These are phyloP conservation scores for Paxillus ammoniavirescens DNA, from an alignment of 768 basidiomycete genomes.

Conservation along the genomic window DNA sequence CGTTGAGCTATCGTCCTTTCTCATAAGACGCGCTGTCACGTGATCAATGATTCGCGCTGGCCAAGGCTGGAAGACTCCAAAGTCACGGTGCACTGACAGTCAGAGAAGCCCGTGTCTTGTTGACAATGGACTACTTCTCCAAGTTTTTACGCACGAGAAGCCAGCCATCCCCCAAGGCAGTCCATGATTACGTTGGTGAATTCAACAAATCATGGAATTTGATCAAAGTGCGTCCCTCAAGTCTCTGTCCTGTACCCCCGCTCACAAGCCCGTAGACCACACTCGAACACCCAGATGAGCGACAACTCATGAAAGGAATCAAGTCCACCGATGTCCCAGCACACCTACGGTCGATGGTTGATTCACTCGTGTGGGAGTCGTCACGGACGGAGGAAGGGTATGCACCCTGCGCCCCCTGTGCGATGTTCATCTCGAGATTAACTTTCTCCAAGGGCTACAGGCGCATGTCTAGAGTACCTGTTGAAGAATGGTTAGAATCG, in stretches of 20 bases:
- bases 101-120: neutral
- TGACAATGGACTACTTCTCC: constrained; percentile 79
- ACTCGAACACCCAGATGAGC: constrained; percentile 84
- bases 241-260: neutral
- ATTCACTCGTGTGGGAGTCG: constrained; percentile 83
- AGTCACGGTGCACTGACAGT: neutral
- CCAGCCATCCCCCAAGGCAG: constrained; percentile 46
- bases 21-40: neutral
- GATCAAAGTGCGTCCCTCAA: constrained; percentile 54
- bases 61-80: too few relatives aligned
- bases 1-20: too few relatives aligned
- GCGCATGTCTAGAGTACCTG: constrained; percentile 87
- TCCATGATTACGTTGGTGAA: constrained; percentile 66
- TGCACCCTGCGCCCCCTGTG: constrained; percentile 15
- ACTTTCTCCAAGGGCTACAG: constrained; percentile 61
- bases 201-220: constrained; percentile 75
- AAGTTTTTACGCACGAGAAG: constrained; percentile 58
- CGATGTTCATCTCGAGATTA: constrained; percentile 5
- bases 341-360: constrained; percentile 76
- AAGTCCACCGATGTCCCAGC: constrained; percentile 76
- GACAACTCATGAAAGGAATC: constrained; percentile 82
- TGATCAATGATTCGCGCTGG: neutral
- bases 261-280: constrained; percentile 55
- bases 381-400: constrained; percentile 86
- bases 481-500: constrained; percentile 71